Percentiles rank a stretch among this genome's conserved stretches.
These are phyloP conservation scores for Dillenia turbinata DNA, from an alignment of 164 flowering plant genomes.

Conservation along the genomic window DNA sequence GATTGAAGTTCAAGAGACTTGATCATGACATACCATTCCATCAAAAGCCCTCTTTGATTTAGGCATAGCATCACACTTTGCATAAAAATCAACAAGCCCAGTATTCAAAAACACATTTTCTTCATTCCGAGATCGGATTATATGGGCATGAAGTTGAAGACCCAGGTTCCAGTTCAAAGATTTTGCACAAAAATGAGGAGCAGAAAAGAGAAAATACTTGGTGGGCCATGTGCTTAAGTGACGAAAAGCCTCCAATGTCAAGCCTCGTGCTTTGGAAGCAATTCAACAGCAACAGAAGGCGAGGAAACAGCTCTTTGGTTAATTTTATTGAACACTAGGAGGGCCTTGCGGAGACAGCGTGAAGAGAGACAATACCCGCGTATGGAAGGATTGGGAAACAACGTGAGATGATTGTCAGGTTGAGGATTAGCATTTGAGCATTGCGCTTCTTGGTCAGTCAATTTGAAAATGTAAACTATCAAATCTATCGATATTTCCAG, in stretches of 20 bases:
- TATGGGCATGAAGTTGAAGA: slow-evolving; percentile 34
- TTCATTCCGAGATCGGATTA: slow-evolving; percentile 23
- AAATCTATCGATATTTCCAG: no score
- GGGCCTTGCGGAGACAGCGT: slow-evolving; percentile 6
- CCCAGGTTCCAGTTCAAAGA: slow-evolving; percentile 21
- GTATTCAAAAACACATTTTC: slow-evolving; percentile 27
- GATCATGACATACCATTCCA: slow-evolving; percentile 32
- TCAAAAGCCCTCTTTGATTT: slow-evolving; percentile 37
- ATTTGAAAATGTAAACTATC: no score
- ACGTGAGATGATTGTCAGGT: not conserved
- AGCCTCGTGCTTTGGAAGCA: slow-evolving; percentile 14
- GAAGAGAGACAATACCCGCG: not conserved
- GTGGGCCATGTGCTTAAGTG: slow-evolving; percentile 15
- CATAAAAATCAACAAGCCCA: slow-evolving; percentile 42
- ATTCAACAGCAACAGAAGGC: not conserved
- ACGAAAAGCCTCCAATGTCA: slow-evolving; percentile 19
- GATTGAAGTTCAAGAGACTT: slow-evolving; percentile 45
- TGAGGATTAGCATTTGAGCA: no score
- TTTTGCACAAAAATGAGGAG: slow-evolving; percentile 24
- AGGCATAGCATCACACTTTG: slow-evolving; percentile 23
- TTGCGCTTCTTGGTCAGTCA: no score
- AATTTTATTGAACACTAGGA: slow-evolving; percentile 15
- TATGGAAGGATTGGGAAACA: not conserved
- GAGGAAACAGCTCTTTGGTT: slow-evolving; percentile 5
- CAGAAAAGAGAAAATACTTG: slow-evolving; percentile 19